Evolutionary conservation across 176 grass and related monocot species (phyloP).

Genomic region (Chrysopogon serrulatus): DNA sequence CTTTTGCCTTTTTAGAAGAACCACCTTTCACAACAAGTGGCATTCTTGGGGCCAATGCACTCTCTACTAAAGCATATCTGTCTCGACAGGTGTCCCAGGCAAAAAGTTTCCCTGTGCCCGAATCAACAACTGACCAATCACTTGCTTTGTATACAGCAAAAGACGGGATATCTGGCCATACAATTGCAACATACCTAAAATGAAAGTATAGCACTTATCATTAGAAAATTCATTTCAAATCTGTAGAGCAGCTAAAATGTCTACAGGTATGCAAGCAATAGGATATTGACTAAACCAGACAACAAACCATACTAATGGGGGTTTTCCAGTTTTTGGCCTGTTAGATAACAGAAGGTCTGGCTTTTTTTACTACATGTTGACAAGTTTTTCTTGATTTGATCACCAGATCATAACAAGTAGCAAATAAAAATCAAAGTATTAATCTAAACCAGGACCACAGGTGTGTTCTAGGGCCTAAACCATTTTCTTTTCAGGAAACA

Average conservation of each 20-base stretch:
- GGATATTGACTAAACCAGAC: not conserved
- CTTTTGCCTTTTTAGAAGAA: constrained; percentile 97
- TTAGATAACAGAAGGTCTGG: not conserved
- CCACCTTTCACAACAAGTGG: constrained; percentile 79
- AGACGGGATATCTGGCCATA: constrained; percentile 97
- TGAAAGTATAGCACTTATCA: constrained; percentile 5
- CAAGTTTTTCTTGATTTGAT: not conserved
- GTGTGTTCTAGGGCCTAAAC: not conserved
- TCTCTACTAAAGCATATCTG: constrained; percentile 94
- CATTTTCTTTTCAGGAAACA: not conserved
- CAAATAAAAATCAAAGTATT: not conserved
- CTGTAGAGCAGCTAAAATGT: not conserved
- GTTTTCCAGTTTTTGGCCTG: not conserved
- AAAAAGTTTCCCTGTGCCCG: constrained; percentile 93
- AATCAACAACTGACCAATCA: constrained; percentile 94
- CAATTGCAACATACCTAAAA: constrained; percentile 87
- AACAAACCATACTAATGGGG: not conserved
- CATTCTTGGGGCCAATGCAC: constrained; percentile 77
- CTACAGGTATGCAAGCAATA: not conserved
- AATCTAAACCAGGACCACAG: not conserved
- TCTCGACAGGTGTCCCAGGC: constrained; percentile 95
- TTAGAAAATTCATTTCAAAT: constrained; percentile 9
- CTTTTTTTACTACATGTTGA: not conserved
- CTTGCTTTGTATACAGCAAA: constrained; percentile 90
- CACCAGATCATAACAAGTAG: not conserved